Evolutionary conservation across 169 alveolate species (phyloP).

Genomic region (Cryptosporidium ryanae): DNA sequence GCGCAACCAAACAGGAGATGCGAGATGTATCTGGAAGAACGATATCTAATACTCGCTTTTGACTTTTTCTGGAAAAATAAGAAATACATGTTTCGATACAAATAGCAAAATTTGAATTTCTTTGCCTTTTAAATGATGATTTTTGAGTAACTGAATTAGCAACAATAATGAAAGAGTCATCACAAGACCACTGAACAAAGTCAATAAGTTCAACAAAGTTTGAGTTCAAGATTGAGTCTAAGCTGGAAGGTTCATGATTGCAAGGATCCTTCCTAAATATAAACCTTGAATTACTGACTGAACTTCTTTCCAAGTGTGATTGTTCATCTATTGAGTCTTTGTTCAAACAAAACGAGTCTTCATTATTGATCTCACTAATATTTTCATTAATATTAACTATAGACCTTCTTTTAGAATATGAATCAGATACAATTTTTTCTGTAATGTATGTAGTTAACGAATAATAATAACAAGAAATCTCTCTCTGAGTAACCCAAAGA

Average conservation of each 20-base stretch:
- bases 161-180: constrained; percentile 43
- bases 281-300: constrained; percentile 44
- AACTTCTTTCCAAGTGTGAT: constrained; percentile 18
- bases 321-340: constrained; percentile 36
- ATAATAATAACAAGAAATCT: too few species aligned
- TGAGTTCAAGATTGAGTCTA: neutral
- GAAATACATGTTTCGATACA: constrained; percentile 62
- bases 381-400: neutral
- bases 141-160: constrained; percentile 53
- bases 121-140: constrained; percentile 7
- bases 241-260: constrained; percentile 18
- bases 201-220: constrained; percentile 62
- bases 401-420: constrained; percentile 39
- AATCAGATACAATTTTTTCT: constrained; percentile 9
- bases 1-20: constrained; percentile 25
- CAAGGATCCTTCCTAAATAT: neutral
- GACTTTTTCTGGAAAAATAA: constrained; percentile 40
- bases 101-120: constrained; percentile 19
- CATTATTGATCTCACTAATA: neutral
- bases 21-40: constrained; percentile 69
- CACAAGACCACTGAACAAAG: constrained; percentile 64
- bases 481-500: constrained; percentile 74
- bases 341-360: constrained; percentile 29
- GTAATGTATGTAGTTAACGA: constrained; percentile 39
- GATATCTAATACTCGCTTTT: constrained; percentile 29